Conservation (phyloP, 164 flowering plant genomes). For the Umbellularia californica region DNA sequence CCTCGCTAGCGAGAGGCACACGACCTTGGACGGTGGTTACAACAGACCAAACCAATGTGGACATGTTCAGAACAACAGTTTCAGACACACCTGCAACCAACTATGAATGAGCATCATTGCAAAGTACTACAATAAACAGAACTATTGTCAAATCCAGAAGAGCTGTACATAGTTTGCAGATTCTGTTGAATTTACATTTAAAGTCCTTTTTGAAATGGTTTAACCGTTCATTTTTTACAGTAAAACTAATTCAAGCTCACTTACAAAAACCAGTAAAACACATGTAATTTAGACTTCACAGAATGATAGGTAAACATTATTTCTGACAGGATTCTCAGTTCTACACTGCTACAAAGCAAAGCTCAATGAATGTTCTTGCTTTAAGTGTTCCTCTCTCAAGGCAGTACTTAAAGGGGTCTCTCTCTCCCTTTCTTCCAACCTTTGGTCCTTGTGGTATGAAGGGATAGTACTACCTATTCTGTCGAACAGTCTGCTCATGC, state of each 20-base stretch:
- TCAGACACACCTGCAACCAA: conserved; percentile 72
- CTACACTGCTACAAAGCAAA: too few relatives aligned
- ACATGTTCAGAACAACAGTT: conserved; percentile 90
- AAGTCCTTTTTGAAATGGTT: not conserved
- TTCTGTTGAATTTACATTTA: not conserved
- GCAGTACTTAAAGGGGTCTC: too few relatives aligned
- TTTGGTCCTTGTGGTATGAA: too few relatives aligned
- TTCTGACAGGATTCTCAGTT: not conserved
- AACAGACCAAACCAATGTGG: conserved; percentile 89
- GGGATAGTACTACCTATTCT: too few relatives aligned
- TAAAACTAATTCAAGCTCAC: not conserved
- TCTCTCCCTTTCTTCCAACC: too few relatives aligned
- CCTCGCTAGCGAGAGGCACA: conserved; percentile 97
- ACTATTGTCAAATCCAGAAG: too few relatives aligned
- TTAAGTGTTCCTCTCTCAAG: too few relatives aligned
- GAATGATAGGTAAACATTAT: not conserved
- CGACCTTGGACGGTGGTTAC: conserved; percentile 88
- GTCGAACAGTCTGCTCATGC: too few relatives aligned
- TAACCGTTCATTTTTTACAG: not conserved
- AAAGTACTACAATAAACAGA: not conserved
- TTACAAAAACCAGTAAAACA: not conserved
- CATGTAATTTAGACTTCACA: not conserved
- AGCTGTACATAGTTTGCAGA: not conserved
- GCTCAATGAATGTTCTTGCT: too few relatives aligned
- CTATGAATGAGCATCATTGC: not conserved